These are phyloP conservation scores for Kodamaea sp. DNA, from an alignment of 1,139 yeast genomes.

Conservation along the genomic window DNA sequence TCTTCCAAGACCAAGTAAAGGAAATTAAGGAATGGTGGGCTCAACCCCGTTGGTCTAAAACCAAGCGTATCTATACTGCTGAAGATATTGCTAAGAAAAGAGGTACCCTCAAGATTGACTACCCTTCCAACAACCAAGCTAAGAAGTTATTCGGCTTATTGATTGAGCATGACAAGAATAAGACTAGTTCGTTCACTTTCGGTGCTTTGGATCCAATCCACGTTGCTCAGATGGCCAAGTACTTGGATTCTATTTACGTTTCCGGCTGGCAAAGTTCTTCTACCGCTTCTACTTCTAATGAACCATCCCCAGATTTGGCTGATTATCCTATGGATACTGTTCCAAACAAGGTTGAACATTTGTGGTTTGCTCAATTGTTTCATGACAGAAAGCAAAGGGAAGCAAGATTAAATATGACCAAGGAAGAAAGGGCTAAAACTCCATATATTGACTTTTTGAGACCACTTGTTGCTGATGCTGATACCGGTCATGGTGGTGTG, in stretches of 20 bases:
- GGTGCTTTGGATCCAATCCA: constrained; percentile 98
- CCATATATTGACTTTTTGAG: constrained; percentile 79
- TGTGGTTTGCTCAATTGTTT: constrained; percentile 94
- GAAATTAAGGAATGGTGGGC: constrained; percentile 89
- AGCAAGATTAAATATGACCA: constrained; percentile 63
- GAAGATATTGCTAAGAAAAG: constrained; percentile 89
- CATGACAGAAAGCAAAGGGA: constrained; percentile 96
- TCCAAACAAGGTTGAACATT: constrained; percentile 96
- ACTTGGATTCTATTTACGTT: constrained; percentile 87
- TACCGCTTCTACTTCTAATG: constrained; percentile 94
- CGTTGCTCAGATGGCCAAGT: constrained; percentile 93
- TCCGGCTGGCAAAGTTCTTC: constrained; percentile 99
- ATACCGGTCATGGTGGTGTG: constrained; percentile 98
- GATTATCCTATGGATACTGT: constrained; percentile 99
- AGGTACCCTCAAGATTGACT: constrained; percentile 63
- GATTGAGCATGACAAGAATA: constrained; percentile 66
- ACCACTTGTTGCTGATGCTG: constrained; percentile 96
- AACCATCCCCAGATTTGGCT: constrained; percentile 97
- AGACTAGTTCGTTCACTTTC: constrained; percentile 82
- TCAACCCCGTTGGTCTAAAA: constrained; percentile 83
- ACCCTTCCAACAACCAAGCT: constrained; percentile 80
- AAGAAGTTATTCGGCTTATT: constrained; percentile 72
- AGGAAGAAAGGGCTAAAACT: constrained; percentile 59
- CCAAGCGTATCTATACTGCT: constrained; percentile 85
- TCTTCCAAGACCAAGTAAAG: constrained; percentile 65